phyloP scores from a whole-genome alignment of 2,329 filamentous ascomycete species.

The Phialophora macrospora region DNA sequence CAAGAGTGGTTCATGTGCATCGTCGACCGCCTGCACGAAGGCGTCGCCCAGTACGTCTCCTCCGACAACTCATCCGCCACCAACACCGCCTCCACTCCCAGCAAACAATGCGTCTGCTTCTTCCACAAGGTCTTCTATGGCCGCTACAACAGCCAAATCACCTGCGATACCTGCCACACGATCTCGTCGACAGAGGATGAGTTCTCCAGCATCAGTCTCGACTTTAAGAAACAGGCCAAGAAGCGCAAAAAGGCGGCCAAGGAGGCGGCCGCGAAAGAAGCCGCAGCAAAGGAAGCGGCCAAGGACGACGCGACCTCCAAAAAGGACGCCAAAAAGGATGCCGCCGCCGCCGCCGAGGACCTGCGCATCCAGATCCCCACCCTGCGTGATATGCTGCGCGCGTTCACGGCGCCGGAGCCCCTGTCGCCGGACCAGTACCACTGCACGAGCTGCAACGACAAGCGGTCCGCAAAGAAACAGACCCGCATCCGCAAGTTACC shows the following conservation, averaged over 20 bases:
- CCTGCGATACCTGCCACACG: slow-evolving; percentile 84
- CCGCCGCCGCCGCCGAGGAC: slow-evolving; percentile 20
- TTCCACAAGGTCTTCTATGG: slow-evolving; percentile 95
- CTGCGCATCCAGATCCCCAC: slow-evolving; percentile 56
- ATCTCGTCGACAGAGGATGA: slow-evolving; percentile 83
- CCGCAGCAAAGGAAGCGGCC: slow-evolving; percentile 13
- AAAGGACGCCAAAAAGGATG: slow-evolving; percentile 10
- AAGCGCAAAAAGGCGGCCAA: slow-evolving; percentile 39
- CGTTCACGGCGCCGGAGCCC: slow-evolving; percentile 85
- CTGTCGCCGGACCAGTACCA: slow-evolving; percentile 71
- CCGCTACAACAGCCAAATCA: slow-evolving; percentile 86
- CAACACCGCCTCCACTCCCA: slow-evolving; percentile 36
- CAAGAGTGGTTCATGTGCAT: slow-evolving; percentile 98
- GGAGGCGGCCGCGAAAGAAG: slow-evolving; percentile 25
- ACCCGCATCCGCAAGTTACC: slow-evolving; percentile 83
- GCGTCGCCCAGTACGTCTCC: slow-evolving; percentile 59
- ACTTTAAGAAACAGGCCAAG: slow-evolving; percentile 75
- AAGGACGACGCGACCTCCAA: slow-evolving; percentile 22
- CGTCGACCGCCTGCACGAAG: slow-evolving; percentile 84
- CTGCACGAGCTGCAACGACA: slow-evolving; percentile 77
- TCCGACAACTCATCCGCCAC: slow-evolving; percentile 45
- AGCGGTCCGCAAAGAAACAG: slow-evolving; percentile 76
- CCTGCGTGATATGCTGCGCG: slow-evolving; percentile 77
- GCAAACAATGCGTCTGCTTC: slow-evolving; percentile 74
- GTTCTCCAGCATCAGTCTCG: slow-evolving; percentile 87